These are phyloP conservation scores for Neurospora tetraspora DNA, from an alignment of 495 filamentous ascomycete species.

Conservation along the genomic window DNA sequence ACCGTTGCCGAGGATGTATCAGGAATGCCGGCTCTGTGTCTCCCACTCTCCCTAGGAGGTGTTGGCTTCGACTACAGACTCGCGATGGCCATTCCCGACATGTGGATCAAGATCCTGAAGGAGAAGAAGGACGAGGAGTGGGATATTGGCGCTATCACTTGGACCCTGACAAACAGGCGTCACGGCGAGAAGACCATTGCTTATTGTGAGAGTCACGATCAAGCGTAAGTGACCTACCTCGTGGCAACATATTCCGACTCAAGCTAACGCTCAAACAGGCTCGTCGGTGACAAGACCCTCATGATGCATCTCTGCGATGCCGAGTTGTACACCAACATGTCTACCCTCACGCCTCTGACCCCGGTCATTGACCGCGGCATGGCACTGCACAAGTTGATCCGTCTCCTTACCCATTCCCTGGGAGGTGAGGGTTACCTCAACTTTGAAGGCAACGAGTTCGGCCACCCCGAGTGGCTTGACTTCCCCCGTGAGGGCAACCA, in stretches of 20 bases:
- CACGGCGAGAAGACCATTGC: conserved; percentile 98
- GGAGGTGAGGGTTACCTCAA: conserved; percentile 97
- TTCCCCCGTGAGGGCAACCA: conserved; percentile 91
- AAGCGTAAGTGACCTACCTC: conserved; percentile 62
- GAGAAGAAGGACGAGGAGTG: conserved; percentile 86
- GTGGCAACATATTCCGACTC: background rate
- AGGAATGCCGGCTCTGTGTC: conserved; percentile 91
- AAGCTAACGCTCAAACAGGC: conserved; percentile 43
- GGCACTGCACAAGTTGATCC: conserved; percentile 92
- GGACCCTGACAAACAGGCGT: conserved; percentile 81
- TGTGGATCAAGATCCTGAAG: conserved; percentile 98
- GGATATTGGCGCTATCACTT: conserved; percentile 79
- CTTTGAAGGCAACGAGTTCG: conserved; percentile 98
- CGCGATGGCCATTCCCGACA: conserved; percentile 95
- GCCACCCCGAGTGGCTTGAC: conserved; percentile 98
- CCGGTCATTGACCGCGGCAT: conserved; percentile 87
- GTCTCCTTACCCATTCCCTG: conserved; percentile 84
- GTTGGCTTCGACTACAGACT: conserved; percentile 96
- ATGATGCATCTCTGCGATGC: conserved; percentile 98
- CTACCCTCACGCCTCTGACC: conserved; percentile 67
- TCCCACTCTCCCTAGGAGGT: conserved; percentile 75
- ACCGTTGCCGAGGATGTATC: conserved; percentile 97
- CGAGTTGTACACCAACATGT: conserved; percentile 98
- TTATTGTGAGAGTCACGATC: conserved; percentile 93
- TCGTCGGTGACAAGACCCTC: conserved; percentile 92